Evolutionary conservation across 371 early-diverging fungal genomes (phyloP), one percentile per base, ranked within the genome.

Genomic region (Rhizomucor pusillus): DNA sequence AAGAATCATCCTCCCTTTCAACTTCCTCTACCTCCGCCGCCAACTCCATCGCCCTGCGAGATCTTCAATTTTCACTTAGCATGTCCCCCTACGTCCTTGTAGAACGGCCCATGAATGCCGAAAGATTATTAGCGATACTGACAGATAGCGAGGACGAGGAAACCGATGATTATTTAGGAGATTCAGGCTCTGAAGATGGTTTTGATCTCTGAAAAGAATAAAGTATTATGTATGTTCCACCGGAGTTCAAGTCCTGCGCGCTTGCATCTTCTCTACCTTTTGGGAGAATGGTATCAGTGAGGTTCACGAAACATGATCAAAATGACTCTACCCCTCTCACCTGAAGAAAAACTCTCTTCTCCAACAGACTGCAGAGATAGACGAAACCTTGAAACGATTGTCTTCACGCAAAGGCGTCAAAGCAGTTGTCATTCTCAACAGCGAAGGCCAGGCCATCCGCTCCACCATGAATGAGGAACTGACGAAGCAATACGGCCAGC

Each of bases 381-480:
- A 96, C 65, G 97, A 96, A 61, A 93, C 93, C 20, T 79, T 96
- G 60, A 91, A 89, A 61, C 90, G 95, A 6, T 77, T 96, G 46
- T 82, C 88, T 19, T 67, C 82, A 9, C 92, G 92, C 59, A 91
- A 91, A 69, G 87, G 89, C 52, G 90, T 90, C 11, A 82, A 90
- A 64, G 89, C 85, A 6, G 86, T 90, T 16, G 88, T 91, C 10
- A 86, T 90, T 44, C 65, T 89, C 37, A 90, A 90, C 56, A 79
- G 76, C 37, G 86, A 88, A 25, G 90, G 97, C 4, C 85, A 90
- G 62, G 85, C 91, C 33, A 94, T 96, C 65, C 82, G 92, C 11
- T 89, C 97, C 1, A 95, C 94, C 5, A 67, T 94, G 10, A 92
- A 92, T 44, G 78, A 81, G 7, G 82, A 85, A 2, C 76, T 91